Evolutionary conservation across 2,329 filamentous ascomycete genomes (phyloP).

Genomic region (Trichoderma atrobrunneum): DNA sequence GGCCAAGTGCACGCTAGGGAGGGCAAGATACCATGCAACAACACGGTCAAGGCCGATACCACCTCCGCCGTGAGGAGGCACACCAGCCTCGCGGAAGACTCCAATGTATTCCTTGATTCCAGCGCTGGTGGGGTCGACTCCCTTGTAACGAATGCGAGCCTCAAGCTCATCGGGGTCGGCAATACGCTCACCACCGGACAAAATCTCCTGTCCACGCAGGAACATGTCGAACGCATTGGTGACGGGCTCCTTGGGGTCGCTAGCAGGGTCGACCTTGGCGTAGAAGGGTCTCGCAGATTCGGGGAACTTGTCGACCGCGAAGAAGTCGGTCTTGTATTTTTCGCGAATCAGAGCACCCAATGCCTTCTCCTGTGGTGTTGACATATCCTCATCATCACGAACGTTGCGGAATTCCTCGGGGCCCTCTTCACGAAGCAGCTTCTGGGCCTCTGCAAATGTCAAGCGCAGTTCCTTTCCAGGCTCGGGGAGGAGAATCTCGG

Average conservation of each 20-base stretch:
- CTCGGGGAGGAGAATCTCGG: constrained; percentile 72
- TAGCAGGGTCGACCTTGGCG: constrained; percentile 71
- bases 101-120: constrained; percentile 90
- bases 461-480: constrained; percentile 72
- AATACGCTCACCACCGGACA: constrained; percentile 89
- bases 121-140: constrained; percentile 69
- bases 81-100: constrained; percentile 75
- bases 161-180: constrained; percentile 75
- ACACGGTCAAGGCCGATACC: constrained; percentile 58
- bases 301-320: constrained; percentile 95
- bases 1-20: constrained; percentile 59
- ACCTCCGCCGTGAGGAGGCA: constrained; percentile 66
- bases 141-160: constrained; percentile 72
- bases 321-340: constrained; percentile 95
- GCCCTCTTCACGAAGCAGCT: constrained; percentile 72
- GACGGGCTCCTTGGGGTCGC: constrained; percentile 61
- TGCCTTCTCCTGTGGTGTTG: constrained; percentile 80
- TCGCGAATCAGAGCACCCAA: constrained; percentile 80
- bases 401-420: constrained; percentile 65
- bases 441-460: constrained; percentile 74
- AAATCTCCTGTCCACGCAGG: constrained; percentile 87
- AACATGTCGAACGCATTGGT: constrained; percentile 79
- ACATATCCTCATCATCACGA: constrained; percentile 74
- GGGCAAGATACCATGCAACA: constrained; percentile 61
- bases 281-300: constrained; percentile 86